Conservation (phyloP, 169 alveolate species). For the Cryptosporidium sp. region DNA sequence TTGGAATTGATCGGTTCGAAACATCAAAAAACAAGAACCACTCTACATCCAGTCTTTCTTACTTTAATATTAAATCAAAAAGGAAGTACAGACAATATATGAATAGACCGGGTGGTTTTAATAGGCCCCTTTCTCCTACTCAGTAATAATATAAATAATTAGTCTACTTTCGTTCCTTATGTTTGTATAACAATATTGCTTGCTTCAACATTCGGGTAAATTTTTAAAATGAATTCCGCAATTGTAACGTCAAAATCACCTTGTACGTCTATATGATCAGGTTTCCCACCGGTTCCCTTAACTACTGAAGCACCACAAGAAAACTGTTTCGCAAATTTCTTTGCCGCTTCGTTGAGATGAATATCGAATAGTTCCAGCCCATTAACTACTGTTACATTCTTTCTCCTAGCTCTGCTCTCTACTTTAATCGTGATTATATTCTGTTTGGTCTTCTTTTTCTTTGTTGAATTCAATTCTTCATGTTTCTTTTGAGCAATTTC, state of each 20-base stretch:
- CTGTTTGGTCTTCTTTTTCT: constrained; percentile 33
- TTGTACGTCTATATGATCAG: constrained; percentile 79
- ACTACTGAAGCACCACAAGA: constrained; percentile 90
- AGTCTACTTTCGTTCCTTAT: neutral
- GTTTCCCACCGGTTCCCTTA: constrained; percentile 85
- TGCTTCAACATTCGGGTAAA: constrained; percentile 44
- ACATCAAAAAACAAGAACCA: constrained; percentile 87
- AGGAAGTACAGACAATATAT: constrained; percentile 92
- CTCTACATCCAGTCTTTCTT: constrained; percentile 84
- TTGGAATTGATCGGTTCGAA: constrained; percentile 86
- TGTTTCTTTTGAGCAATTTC: constrained; percentile 50
- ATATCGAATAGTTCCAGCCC: constrained; percentile 87
- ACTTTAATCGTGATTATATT: constrained; percentile 82
- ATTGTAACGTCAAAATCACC: constrained; percentile 64
- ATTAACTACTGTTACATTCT: constrained; percentile 85
- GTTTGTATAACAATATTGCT: constrained; percentile 39
- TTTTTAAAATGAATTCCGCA: constrained; percentile 61
- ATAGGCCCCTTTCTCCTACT: constrained; percentile 90
- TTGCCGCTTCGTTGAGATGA: constrained; percentile 87
- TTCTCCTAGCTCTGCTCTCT: constrained; percentile 85
- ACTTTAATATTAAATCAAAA: constrained; percentile 86
- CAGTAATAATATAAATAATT: neutral
- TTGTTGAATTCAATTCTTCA: constrained; percentile 4
- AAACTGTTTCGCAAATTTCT: constrained; percentile 86
- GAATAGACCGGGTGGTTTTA: constrained; percentile 94